Conservation (phyloP, 2,329 filamentous ascomycete species). For the Tolypocladium amazonense region DNA sequence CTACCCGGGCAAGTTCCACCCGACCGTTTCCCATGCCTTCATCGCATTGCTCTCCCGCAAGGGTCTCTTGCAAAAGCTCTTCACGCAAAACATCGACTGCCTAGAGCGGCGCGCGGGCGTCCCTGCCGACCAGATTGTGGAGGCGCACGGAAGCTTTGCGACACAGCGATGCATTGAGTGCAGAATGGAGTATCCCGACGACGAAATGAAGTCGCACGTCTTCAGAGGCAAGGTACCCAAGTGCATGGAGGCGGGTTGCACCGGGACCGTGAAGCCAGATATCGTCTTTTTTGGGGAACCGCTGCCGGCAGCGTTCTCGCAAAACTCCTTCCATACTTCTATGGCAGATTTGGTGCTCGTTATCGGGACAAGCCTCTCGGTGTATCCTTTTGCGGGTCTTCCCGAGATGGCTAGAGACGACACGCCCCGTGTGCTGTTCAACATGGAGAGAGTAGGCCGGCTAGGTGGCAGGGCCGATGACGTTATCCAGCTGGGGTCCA, state of each 20-base stretch:
- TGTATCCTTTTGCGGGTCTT: slow-evolving; percentile 81
- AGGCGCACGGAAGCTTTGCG: slow-evolving; percentile 94
- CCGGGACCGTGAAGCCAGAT: slow-evolving; percentile 80
- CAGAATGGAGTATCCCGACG: slow-evolving; percentile 57
- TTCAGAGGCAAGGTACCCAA: slow-evolving; percentile 56
- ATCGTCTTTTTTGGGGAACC: slow-evolving; percentile 89
- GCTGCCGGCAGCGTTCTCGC: slow-evolving; percentile 31
- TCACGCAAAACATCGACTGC: slow-evolving; percentile 97
- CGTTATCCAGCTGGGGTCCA: slow-evolving; percentile 72
- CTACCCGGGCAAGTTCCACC: slow-evolving; percentile 80
- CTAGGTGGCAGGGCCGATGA: slow-evolving; percentile 73
- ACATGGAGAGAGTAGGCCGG: slow-evolving; percentile 71
- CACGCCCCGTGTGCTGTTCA: slow-evolving; percentile 74
- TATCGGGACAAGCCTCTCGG: slow-evolving; percentile 78
- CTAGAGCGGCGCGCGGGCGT: slow-evolving; percentile 82
- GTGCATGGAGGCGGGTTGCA: slow-evolving; percentile 53
- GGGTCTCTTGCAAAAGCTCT: slow-evolving; percentile 69
- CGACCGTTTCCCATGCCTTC: slow-evolving; percentile 85
- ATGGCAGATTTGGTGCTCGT: slow-evolving; percentile 71
- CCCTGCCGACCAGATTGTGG: slow-evolving; percentile 68
- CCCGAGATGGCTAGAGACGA: slow-evolving; percentile 51
- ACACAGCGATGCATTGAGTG: slow-evolving; percentile 88
- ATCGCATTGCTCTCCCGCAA: slow-evolving; percentile 73
- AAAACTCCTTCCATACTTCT: slow-evolving; percentile 33
- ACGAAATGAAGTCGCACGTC: slow-evolving; percentile 63